Percentiles rank a stretch among this genome's conserved stretches.
Evolutionary conservation across 305 asterid genomes (phyloP).

Genomic region (Striga hermonthica): DNA sequence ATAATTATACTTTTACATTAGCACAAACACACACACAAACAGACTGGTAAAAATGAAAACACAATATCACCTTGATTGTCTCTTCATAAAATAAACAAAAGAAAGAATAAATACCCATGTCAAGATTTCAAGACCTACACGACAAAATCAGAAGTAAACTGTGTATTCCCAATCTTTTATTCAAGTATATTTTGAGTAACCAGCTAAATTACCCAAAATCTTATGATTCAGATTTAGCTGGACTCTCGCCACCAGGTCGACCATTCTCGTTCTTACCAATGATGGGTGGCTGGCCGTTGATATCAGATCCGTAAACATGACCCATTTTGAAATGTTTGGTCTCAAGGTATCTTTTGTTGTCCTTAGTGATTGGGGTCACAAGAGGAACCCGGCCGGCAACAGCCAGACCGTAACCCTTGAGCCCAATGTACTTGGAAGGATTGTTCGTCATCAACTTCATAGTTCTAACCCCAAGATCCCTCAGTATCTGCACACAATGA

Average conservation of each 20-base stretch:
- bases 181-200: constrained; percentile 4
- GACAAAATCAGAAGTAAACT: constrained; percentile 1
- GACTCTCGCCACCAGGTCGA: constrained; percentile 29
- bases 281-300: constrained; percentile 35
- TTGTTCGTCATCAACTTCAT: constrained; percentile 96
- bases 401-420: constrained; percentile 84
- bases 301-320: constrained; percentile 49
- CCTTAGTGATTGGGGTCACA: constrained; percentile 54
- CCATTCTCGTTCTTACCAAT: constrained; percentile 35
- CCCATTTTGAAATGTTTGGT: constrained; percentile 71
- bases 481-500: constrained; percentile 57
- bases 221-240: constrained; percentile 22
- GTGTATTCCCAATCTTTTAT: background rate
- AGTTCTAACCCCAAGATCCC: constrained; percentile 87
- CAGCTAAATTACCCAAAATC: background rate
- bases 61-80: constrained; percentile 3
- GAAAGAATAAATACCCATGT: background rate
- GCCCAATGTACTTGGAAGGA: constrained; percentile 79
- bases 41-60: background rate
- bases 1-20: background rate
- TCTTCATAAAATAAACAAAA: background rate
- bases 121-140: background rate
- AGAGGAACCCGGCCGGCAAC: constrained; percentile 77
- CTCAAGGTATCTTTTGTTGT: constrained; percentile 60
- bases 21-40: background rate